phyloP scores from a whole-genome alignment of 202 grass and related monocot species.

The Schoenoplectus triqueter region DNA sequence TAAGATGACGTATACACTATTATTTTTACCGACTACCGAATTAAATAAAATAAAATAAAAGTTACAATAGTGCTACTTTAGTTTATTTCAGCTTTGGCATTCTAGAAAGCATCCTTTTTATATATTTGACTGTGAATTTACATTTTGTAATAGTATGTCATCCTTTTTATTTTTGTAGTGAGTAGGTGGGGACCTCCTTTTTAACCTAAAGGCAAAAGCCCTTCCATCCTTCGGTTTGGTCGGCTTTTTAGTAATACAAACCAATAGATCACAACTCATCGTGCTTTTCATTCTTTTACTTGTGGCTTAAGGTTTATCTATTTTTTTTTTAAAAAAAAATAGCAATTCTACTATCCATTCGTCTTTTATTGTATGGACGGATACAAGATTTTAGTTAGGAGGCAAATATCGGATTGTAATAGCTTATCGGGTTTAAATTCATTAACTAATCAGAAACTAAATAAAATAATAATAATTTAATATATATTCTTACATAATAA shows the following conservation, averaged over 20 bases:
- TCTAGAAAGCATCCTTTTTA: not conserved
- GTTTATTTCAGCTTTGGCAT: slow-evolving; percentile 2
- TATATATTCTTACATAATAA: too few species aligned
- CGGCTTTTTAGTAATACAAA: slow-evolving; percentile 5
- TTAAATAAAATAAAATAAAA: not conserved
- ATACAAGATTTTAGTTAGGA: too few species aligned
- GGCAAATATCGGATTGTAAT: too few species aligned
- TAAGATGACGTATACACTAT: not conserved
- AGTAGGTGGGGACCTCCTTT: not conserved
- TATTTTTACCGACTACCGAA: not conserved
- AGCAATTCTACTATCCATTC: too few species aligned
- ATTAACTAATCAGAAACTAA: too few species aligned
- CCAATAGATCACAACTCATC: not conserved
- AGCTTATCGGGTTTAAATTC: too few species aligned
- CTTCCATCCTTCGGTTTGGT: not conserved
- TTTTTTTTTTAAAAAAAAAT: too few species aligned
- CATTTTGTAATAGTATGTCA: not conserved
- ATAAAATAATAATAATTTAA: too few species aligned
- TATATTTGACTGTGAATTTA: slow-evolving; percentile 4
- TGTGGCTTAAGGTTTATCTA: too few species aligned
- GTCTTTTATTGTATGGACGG: too few species aligned
- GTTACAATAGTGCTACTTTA: not conserved
- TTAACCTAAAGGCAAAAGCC: not conserved
- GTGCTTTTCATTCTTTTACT: not conserved
- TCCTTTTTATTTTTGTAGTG: slow-evolving; percentile 9